Evolutionary conservation across 108 stramenopile genomes (phyloP), one percentile per base, ranked within the genome.

Genomic region (Cyclotella sp.): DNA sequence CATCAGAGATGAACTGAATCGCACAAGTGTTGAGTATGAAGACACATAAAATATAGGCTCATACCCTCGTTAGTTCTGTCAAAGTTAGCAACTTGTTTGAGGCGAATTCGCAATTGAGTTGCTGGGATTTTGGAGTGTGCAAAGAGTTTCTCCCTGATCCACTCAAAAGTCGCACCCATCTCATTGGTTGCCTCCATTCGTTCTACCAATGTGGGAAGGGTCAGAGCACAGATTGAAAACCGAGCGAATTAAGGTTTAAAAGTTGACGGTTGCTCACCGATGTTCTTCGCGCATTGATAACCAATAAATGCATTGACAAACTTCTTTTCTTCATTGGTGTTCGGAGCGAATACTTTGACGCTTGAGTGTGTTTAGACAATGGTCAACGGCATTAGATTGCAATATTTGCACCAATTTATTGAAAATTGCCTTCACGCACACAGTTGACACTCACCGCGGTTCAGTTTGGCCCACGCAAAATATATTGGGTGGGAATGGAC

Each of bases 391-490:
- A 34, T 2, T 2, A 6, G 34, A 2, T 34, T 6, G 34, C 6
- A 34, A 6, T 34, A 34, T 34, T 2, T 6, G 34, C 34, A n/a
- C n/a, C n/a, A n/a, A n/a, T n/a, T n/a, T n/a, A n/a, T 13, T 45
- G 9, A 45, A 19, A 54, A n/a, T 54, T 24, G n/a, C 3, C 1
- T 12, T 5, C 55, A 1, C 0, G n/a, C 3, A 26, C 11, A 26
- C 3, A 3, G 12, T 12, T 5, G 24, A 12, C 24, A 24, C 55
- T 57, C 55, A 57, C 55, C 91, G 86, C 8, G 95, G 93, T 69
- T 94, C 93, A 0, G 84, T 90, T 68, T 96, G 95, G 8, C 93
- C 95, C 16, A 94, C 93, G 14, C 85, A 87, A 68, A 70, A 94
- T 13, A 93, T 63, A 68, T 86, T 89, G 14, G 81, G 65, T 21